phyloP scores from a whole-genome alignment of 139 green algal genomes.

The Chlorella sp. region DNA sequence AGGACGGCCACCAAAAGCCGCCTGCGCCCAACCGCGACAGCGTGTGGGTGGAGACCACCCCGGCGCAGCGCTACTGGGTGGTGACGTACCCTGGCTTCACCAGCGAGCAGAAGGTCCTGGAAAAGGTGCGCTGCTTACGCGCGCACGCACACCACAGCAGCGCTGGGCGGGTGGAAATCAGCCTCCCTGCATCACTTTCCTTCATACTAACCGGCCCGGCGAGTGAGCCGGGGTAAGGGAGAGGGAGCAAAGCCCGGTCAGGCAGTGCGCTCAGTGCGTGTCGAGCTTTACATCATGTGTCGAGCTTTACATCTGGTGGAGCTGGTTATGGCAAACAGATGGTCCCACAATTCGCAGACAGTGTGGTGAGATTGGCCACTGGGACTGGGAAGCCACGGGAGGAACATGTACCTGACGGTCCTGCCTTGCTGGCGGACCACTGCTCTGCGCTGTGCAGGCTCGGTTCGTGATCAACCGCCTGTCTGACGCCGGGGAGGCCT shows the following conservation, averaged over 20 bases:
- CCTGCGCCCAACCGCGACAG: neutral
- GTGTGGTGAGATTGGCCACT: neutral
- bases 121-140: too few relatives aligned
- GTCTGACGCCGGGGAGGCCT: neutral
- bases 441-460: too few relatives aligned
- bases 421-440: too few relatives aligned
- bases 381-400: too few relatives aligned
- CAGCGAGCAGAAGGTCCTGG: neutral
- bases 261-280: neutral
- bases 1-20: neutral
- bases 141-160: neutral
- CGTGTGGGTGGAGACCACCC: neutral
- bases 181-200: neutral
- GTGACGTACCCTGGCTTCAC: slow-evolving; percentile 1
- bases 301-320: neutral
- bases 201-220: too few relatives aligned
- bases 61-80: neutral
- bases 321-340: too few relatives aligned
- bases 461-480: too few relatives aligned
- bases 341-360: too few relatives aligned
- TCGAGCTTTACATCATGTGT: neutral
- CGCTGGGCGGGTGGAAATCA: neutral
- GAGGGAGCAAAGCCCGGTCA: neutral
- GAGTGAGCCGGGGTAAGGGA: neutral
- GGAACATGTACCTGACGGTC: too few relatives aligned